phyloP scores from a whole-genome alignment of 306 rosid species.

The Ziziphus jujuba region DNA sequence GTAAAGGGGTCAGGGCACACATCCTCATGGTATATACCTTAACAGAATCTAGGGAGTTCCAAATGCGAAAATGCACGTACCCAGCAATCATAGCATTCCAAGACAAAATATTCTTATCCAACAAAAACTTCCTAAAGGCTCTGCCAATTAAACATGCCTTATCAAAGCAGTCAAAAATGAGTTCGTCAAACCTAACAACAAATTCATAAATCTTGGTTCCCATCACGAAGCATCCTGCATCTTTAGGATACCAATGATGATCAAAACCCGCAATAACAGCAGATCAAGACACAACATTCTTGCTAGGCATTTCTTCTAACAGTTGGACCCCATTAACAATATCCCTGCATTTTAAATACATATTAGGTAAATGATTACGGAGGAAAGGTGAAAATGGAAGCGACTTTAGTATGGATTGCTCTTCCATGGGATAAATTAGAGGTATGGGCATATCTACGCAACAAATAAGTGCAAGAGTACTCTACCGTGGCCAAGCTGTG shows the following conservation, averaged over 20 bases:
- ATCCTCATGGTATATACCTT: constrained; percentile 38
- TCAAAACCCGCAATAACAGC: constrained; percentile 55
- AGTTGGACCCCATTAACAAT: constrained; percentile 49
- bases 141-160: constrained; percentile 50
- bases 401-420: constrained; percentile 53
- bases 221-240: constrained; percentile 57
- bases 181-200: constrained; percentile 51
- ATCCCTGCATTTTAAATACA: constrained; percentile 54
- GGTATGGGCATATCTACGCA: constrained; percentile 38
- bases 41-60: constrained; percentile 54
- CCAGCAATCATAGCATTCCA: constrained; percentile 79
- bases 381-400: constrained; percentile 52
- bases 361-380: constrained; percentile 57
- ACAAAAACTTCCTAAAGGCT: constrained; percentile 50
- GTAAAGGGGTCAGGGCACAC: constrained; percentile 58
- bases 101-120: constrained; percentile 52
- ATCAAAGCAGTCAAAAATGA: constrained; percentile 54
- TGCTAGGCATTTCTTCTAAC: constrained; percentile 74
- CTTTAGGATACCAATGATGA: constrained; percentile 36
- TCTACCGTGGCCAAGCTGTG: constrained; percentile 27
- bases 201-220: constrained; percentile 57
- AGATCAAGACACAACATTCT: constrained; percentile 80
- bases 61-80: constrained; percentile 48
- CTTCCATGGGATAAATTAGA: constrained; percentile 45
- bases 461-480: constrained; percentile 34